Base-by-base conservation (phyloP, 768 basidiomycete species). In the Mycena maculata region DNA sequence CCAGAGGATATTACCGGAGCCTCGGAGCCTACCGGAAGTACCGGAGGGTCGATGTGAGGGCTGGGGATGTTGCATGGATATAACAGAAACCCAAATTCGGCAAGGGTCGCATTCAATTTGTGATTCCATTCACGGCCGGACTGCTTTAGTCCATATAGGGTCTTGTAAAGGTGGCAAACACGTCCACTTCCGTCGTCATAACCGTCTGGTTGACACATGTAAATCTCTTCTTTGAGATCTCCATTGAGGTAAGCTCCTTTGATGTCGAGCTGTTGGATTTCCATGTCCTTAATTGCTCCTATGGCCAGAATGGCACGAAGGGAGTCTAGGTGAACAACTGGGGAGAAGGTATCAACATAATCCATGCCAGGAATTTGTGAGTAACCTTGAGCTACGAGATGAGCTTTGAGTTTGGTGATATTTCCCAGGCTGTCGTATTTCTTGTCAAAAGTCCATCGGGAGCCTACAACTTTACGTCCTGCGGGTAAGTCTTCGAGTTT, bases 1-100 rank as follows among this genome's bases (percentile, higher is more conserved):
- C n/a, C n/a, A n/a, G n/a, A n/a, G n/a, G n/a, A n/a, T n/a, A n/a
- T n/a, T n/a, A n/a, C n/a, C n/a, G n/a, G n/a, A n/a, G n/a, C n/a
- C n/a, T n/a, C n/a, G n/a, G n/a, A n/a, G n/a, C n/a, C n/a, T n/a
- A n/a, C n/a, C n/a, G n/a, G n/a, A n/a, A n/a, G n/a, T n/a, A n/a
- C n/a, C n/a, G n/a, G n/a, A n/a, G n/a, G n/a, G n/a, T n/a, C n/a
- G n/a, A n/a, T n/a, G n/a, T n/a, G n/a, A n/a, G n/a, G n/a, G n/a
- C n/a, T n/a, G n/a, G n/a, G n/a, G n/a, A n/a, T n/a, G n/a, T n/a
- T n/a, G n/a, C n/a, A n/a, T n/a, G n/a, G n/a, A n/a, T n/a, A n/a
- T n/a, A n/a, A n/a, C n/a, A n/a, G 50, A 52, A 52, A 52, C n/a
- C 50, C 50, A 52, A 52, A 36, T 52, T 52, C 30, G 50, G 50